A percentile compares a stretch with the other conserved stretches of the same genome.
phyloP scores from a whole-genome alignment of 352 stramenopile genomes.

The Pseudoperonospora humuli region DNA sequence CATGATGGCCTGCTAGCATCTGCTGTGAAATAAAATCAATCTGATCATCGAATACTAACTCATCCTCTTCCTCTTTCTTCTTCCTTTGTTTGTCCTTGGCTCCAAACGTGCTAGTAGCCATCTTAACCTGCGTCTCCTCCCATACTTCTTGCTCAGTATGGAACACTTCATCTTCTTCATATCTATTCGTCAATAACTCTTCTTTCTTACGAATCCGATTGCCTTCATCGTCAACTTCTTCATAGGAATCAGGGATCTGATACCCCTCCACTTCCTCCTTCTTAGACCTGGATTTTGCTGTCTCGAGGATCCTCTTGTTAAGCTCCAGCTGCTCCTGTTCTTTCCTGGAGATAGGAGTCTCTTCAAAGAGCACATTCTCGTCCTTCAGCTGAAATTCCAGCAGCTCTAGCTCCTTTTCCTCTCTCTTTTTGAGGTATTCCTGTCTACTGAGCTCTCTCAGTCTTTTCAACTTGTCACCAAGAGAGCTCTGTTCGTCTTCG shows the following conservation, averaged over 20 bases:
- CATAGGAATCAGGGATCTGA: conserved; percentile 93
- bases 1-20: conserved; percentile 77
- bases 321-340: conserved; percentile 86
- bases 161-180: conserved; percentile 87
- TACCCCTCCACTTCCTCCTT: conserved; percentile 82
- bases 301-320: conserved; percentile 87
- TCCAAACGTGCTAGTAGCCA: conserved; percentile 57
- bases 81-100: conserved; percentile 61
- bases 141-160: conserved; percentile 98
- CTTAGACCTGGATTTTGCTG: conserved; percentile 52
- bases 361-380: conserved; percentile 77
- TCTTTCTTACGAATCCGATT: conserved; percentile 87
- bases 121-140: conserved; percentile 95
- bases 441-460: conserved; percentile 91
- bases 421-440: conserved; percentile 96
- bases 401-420: conserved; percentile 95
- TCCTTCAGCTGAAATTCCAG: conserved; percentile 83
- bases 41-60: conserved; percentile 97
- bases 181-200: conserved; percentile 90
- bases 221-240: conserved; percentile 88
- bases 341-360: conserved; percentile 43
- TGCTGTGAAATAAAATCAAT: conserved; percentile 98
- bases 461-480: conserved; percentile 53
- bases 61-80: conserved; percentile 79
- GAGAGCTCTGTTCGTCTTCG: conserved; percentile 22